These are phyloP conservation scores for Tolypocladium paradoxum DNA, from an alignment of 2,329 filamentous ascomycete genomes.

Conservation along the genomic window DNA sequence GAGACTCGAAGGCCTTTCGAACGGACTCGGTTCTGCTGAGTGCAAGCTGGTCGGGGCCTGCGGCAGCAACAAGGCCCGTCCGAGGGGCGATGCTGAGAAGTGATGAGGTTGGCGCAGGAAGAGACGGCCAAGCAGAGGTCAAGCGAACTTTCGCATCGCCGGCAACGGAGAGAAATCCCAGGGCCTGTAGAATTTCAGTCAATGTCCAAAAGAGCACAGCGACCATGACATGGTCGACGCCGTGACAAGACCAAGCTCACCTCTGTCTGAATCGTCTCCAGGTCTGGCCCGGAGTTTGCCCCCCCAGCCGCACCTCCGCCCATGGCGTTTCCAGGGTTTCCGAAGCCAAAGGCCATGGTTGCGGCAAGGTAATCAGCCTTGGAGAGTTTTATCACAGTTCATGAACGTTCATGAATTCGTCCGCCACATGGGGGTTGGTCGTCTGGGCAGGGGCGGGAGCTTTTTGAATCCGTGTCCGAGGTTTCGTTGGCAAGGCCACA, in stretches of 20 bases:
- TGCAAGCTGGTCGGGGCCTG: constrained; percentile 68
- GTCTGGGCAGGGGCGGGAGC: neutral
- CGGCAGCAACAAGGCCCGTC: constrained; percentile 76
- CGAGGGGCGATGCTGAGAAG: constrained; percentile 74
- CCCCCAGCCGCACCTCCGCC: constrained; percentile 26
- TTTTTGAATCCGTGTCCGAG: neutral
- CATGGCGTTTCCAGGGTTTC: constrained; percentile 33
- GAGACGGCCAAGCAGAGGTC: constrained; percentile 64
- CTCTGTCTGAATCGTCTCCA: constrained; percentile 75
- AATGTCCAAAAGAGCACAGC: constrained; percentile 1
- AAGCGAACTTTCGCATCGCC: constrained; percentile 77
- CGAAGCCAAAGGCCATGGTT: constrained; percentile 57
- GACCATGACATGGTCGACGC: neutral
- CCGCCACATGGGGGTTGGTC: neutral
- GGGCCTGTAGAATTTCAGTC: constrained; percentile 32
- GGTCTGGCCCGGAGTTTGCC: constrained; percentile 45
- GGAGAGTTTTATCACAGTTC: constrained; percentile 13
- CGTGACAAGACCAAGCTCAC: constrained; percentile 30
- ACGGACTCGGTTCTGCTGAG: constrained; percentile 69
- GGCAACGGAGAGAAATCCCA: constrained; percentile 73
- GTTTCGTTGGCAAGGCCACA: neutral
- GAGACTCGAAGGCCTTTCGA: constrained; percentile 59
- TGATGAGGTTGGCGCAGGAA: constrained; percentile 68
- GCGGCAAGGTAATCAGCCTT: constrained; percentile 25
- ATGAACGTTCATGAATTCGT: constrained; percentile 16